A percentile compares a stretch with the other conserved stretches of the same genome.
These are phyloP conservation scores for Trichocladium antarcticum DNA, from an alignment of 495 filamentous ascomycete genomes.

Conservation along the genomic window DNA sequence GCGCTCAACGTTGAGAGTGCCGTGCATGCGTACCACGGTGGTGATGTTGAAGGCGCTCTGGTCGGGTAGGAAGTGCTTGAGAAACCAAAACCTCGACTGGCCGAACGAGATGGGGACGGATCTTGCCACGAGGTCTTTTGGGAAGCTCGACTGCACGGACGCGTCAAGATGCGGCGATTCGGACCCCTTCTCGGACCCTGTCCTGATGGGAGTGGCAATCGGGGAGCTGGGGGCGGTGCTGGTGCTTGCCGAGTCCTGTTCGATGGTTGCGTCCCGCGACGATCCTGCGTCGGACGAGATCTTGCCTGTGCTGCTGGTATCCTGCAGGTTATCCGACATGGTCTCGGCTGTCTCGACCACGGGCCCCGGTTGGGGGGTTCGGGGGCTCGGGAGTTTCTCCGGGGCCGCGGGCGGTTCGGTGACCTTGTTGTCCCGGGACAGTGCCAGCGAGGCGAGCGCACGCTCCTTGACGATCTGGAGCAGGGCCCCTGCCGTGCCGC, in stretches of 20 bases:
- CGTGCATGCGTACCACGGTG: slow-evolving; percentile 16
- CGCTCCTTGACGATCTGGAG: slow-evolving; percentile 7
- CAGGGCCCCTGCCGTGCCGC: slow-evolving; percentile 25
- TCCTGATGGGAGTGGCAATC: background rate
- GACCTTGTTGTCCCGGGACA: background rate
- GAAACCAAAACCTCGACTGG: slow-evolving; percentile 42
- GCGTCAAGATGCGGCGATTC: background rate
- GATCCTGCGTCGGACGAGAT: too few relatives aligned
- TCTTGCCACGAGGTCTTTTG: background rate
- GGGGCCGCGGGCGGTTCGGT: too few relatives aligned
- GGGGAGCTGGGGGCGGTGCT: background rate
- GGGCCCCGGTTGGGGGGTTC: too few relatives aligned
- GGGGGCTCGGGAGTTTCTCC: too few relatives aligned
- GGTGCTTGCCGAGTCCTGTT: too few relatives aligned
- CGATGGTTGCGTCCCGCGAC: background rate
- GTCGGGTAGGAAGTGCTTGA: slow-evolving; percentile 26
- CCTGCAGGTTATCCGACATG: background rate
- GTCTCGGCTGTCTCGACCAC: background rate
- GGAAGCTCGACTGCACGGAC: background rate
- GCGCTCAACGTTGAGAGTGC: slow-evolving; percentile 13
- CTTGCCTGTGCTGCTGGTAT: background rate
- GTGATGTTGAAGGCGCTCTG: slow-evolving; percentile 29
- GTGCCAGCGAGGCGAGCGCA: background rate
- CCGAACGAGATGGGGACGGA: slow-evolving; percentile 15
- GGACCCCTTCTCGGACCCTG: background rate